Evolutionary conservation across 2,329 filamentous ascomycete genomes (phyloP), one percentile per base, ranked within the genome.

Genomic region (Ilyonectria destructans): DNA sequence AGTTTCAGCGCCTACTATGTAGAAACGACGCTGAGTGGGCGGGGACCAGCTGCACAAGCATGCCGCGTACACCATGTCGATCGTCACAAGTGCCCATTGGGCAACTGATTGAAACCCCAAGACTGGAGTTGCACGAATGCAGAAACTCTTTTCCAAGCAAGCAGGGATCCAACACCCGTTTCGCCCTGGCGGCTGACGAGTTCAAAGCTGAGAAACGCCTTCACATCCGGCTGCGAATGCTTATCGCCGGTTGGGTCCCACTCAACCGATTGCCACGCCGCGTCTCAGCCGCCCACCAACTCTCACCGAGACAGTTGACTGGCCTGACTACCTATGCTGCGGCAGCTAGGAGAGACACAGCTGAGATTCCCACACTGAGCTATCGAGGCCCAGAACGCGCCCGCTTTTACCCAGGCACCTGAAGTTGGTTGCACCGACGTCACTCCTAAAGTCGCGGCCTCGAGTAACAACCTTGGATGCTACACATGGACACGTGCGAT

Each of bases 31-130:
- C 8, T 52, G 21, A 33, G 45, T 29, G 43, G 45, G 31, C 56
- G 52, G 51, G 52, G n/a, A 52, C 45, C 15, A 61, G 21, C 52
- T 61, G 52, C 17, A 37, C 63, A 48, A 37, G 58, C 58, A 26
- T 26, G 26, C 26, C 26, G 26, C 26, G 26, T 26, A 26, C 26
- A 26, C 26, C 26, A 26, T 26, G 26, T 26, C 26, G 26, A 4
- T 26, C 26, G 26, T 26, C 26, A 26, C 26, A 26, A 40, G 33
- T 35, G 57, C 31, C 37, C n/a, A 35, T 7, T 43, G 17, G 31
- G 7, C 31, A 33, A 10, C 8, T 33, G 31, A 33, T 33, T 33
- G 31, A 12, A 12, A 12, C 12, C 12, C 31, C 12, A 4, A 33
- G 31, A 33, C 31, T 33, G 31, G 31, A 33, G 31, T 12, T 33